Evolutionary conservation across 768 basidiomycete species (phyloP).

Genomic region (Collybia sp.): DNA sequence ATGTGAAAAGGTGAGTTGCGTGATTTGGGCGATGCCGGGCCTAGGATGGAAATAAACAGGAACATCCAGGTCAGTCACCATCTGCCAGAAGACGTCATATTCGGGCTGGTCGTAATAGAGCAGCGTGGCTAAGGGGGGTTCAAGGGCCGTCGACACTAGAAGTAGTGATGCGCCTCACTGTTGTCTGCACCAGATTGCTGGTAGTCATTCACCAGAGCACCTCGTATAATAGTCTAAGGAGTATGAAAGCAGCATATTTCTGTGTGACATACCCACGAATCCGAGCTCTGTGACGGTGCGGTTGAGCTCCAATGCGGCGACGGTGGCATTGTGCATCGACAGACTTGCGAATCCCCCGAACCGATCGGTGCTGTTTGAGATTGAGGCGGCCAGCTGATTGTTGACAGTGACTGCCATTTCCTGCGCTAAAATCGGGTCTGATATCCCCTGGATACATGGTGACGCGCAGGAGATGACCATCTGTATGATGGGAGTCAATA

Average conservation of each 20-base stretch:
- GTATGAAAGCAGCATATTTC: neutral
- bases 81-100: constrained; percentile 34
- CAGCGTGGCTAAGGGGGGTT: constrained; percentile 20
- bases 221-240: constrained; percentile 7
- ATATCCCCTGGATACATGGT: constrained; percentile 35
- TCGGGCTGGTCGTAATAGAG: constrained; percentile 33
- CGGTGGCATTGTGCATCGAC: constrained; percentile 39
- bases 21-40: constrained; percentile 20
- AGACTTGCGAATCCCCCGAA: constrained; percentile 39
- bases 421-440: constrained; percentile 26
- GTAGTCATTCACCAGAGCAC: constrained; percentile 39
- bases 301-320: constrained; percentile 32
- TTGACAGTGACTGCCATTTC: constrained; percentile 30
- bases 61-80: constrained; percentile 31
- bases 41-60: constrained; percentile 36
- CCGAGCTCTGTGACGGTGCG: constrained; percentile 35
- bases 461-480: constrained; percentile 34
- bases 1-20: constrained; percentile 22
- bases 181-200: constrained; percentile 37
- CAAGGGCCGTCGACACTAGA: too few species aligned
- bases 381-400: constrained; percentile 28
- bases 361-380: constrained; percentile 32
- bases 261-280: constrained; percentile 22
- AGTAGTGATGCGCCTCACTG: constrained; percentile 12
- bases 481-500: constrained; percentile 10